Conservation (phyloP, 2,329 filamentous ascomycete species). For the Talaromyces sp. region DNA sequence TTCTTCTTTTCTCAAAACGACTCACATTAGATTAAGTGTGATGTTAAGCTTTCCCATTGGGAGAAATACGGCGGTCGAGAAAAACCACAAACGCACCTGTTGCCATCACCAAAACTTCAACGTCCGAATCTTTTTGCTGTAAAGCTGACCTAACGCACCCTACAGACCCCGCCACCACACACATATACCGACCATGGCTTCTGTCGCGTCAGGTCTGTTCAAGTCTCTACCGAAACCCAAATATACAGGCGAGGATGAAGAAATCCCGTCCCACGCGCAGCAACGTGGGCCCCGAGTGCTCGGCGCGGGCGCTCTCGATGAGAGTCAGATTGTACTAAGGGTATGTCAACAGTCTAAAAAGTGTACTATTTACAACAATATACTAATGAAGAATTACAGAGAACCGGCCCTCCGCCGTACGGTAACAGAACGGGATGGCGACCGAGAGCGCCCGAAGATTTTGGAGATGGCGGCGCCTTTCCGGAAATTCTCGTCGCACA, state of each 20-base stretch:
- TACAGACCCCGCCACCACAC: neutral
- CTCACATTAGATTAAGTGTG: neutral
- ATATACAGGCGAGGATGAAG: slow-evolving; percentile 86
- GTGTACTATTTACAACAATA: neutral
- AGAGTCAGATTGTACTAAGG: slow-evolving; percentile 79
- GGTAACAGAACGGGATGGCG: slow-evolving; percentile 86
- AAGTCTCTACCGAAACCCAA: slow-evolving; percentile 82
- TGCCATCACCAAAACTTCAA: slow-evolving; percentile 15
- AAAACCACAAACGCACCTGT: slow-evolving; percentile 13
- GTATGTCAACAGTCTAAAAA: slow-evolving; percentile 38
- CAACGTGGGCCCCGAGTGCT: slow-evolving; percentile 80
- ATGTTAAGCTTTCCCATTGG: neutral
- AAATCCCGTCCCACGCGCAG: slow-evolving; percentile 66
- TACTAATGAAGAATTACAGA: slow-evolving; percentile 43
- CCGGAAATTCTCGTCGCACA: slow-evolving; percentile 91
- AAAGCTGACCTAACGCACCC: neutral
- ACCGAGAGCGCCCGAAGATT: slow-evolving; percentile 83
- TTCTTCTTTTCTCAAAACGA: neutral
- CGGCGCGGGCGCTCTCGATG: slow-evolving; percentile 73
- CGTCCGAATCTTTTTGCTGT: neutral
- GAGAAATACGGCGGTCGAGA: slow-evolving; percentile 4
- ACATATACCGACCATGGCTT: slow-evolving; percentile 52
- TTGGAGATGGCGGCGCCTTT: slow-evolving; percentile 92
- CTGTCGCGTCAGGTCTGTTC: slow-evolving; percentile 68
- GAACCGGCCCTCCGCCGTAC: slow-evolving; percentile 80